Base-by-base conservation (phyloP, 768 basidiomycete genomes). In the Lactifluus echinatus region DNA sequence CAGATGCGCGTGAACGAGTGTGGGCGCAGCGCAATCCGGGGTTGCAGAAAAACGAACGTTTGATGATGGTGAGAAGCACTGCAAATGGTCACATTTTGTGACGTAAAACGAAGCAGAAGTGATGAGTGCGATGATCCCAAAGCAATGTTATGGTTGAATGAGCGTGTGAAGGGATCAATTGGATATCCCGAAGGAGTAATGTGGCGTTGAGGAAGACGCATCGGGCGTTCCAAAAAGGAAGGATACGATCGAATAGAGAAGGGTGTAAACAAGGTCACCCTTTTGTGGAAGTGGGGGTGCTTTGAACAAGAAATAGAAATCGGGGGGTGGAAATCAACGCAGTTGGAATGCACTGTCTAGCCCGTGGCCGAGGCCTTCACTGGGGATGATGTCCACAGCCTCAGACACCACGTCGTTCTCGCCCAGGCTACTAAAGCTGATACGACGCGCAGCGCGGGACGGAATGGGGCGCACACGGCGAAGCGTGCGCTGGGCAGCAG, bases 301-400 rank as follows among this genome's bases (percentile, higher is more conserved):
- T 28, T 39, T 23, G 17, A 50, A 34, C 45, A n/a, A 29, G 28
- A 19, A 11, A 23, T 8, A 39, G 21, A 39, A 23, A 14, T 15
- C 28, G 40, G 31, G 23, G 26, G 15, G 14, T 14, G 14, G 28
- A 60, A 34, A 28, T 59, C 75, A 85, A 14, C 72, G 75, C 69
- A 86, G 70, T 63, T 85, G 83, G 68, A 91, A 87, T 26, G 88
- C 88, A 65, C 86, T 89, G 28, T 79, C 88, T 49, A 90, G 68
- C 55, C 72, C 72, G 44, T 68, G 58, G 31, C 71, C 71, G 15
- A 68, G 64, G 66, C 65, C 52, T 66, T 68, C 53, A 63, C 66
- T 56, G 64, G 68, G 44, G 59, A 63, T 59, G 43, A 61, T 60
- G 3, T 64, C 62, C 28, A 56, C 55, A 31, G 65, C 57, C 14